phyloP scores from a whole-genome alignment of 805 yeast species.

The Zygotorulaspora sp. region DNA sequence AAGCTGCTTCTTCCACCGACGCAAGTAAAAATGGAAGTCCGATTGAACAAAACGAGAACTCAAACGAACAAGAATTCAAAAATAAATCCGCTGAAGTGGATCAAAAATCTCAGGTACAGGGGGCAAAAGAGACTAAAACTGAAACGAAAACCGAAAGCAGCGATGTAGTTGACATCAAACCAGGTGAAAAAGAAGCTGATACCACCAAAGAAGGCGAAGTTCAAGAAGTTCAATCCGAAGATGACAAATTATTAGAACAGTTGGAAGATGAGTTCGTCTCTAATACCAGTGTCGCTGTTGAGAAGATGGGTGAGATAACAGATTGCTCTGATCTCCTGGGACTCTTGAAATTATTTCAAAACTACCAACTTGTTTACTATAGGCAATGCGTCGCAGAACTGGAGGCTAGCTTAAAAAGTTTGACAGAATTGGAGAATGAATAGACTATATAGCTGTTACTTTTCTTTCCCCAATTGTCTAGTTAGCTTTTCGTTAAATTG shows the following conservation, averaged over 20 bases:
- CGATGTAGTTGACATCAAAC: slow-evolving; percentile 1
- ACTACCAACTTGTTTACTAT: slow-evolving; percentile 64
- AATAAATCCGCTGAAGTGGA: slow-evolving; percentile 5
- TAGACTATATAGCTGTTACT: slow-evolving; percentile 3
- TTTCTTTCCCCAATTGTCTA: slow-evolving; percentile 15
- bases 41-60: not conserved
- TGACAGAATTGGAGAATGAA: slow-evolving; percentile 30
- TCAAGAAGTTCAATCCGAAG: slow-evolving; percentile 23
- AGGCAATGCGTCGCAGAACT: slow-evolving; percentile 49
- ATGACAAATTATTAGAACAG: slow-evolving; percentile 44
- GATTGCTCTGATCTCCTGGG: slow-evolving; percentile 61
- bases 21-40: not conserved
- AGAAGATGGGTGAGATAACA: slow-evolving; percentile 67
- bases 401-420: slow-evolving; percentile 42
- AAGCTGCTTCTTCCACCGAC: not conserved
- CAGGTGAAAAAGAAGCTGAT: not conserved
- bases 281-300: slow-evolving; percentile 75
- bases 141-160: not conserved
- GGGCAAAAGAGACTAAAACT: slow-evolving; percentile 7
- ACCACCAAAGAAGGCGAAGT: slow-evolving; percentile 9
- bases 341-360: slow-evolving; percentile 59
- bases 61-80: not conserved
- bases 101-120: slow-evolving; percentile 12
- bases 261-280: slow-evolving; percentile 77
- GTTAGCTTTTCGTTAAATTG: slow-evolving; percentile 31